Base-by-base conservation (phyloP, 225 moss, liverwort and hornwort genomes). In the Rhytidiadelphus loreus region DNA sequence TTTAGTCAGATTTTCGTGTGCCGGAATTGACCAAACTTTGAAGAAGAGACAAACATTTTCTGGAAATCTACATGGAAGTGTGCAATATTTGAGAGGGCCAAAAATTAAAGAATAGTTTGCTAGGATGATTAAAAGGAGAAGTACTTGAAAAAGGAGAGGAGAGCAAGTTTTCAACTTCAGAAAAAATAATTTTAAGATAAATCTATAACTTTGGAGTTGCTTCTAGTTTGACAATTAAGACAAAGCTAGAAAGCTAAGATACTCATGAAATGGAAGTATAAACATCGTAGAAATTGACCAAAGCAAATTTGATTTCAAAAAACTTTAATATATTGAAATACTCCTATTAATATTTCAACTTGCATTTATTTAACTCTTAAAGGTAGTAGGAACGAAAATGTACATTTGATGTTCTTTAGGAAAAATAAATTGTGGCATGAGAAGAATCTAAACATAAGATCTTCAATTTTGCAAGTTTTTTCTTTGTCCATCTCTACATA, bases 81-180 rank as follows among this genome's bases (percentile, higher is more conserved):
- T 32, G 2, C 2, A 20, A 12, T 50, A 75, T 20, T 20, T 75
- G 4, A 0, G 4, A 50, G 1, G 4, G 5, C n/a, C n/a, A 1
- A 6, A 2, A 19, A 11, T 11, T 20, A 8, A 3, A 3, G 4
- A 46, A 73, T 29, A 73, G 17, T 29, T 71, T 71, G 16, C 4
- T 0, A 26, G 0, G 2, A 39, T 39, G 39, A 41, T 24, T 29
- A 17, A n/a, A n/a, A n/a, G n/a, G n/a, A n/a, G n/a, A n/a, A n/a
- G n/a, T n/a, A n/a, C n/a, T n/a, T n/a, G n/a, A n/a, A 46, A 9
- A 46, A 46, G 9, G 9, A 9, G 7, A 9, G 46, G 46, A 9
- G 46, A 46, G 9, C 46, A 46, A 46, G 46, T 46, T 46, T 46
- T 46, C 46, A 46, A 46, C 46, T 46, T 46, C 46, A 7, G 7